Base-by-base conservation (phyloP, 352 stramenopile species). In the Pythium sp. region DNA sequence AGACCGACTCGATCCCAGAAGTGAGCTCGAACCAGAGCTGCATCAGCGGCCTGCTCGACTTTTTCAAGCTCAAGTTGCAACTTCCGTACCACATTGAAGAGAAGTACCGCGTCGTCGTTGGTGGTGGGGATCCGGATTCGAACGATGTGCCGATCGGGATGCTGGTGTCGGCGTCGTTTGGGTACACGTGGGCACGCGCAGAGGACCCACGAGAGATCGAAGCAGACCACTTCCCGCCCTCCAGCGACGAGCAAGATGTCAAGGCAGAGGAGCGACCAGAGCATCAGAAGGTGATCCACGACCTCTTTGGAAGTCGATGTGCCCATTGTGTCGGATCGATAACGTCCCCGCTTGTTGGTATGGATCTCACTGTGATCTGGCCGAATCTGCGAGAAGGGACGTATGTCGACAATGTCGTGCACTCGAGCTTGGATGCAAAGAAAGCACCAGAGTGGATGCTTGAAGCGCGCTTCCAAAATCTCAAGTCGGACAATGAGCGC, bases 331-430 rank as follows among this genome's bases (percentile, higher is more conserved):
- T 86, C 46, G 81, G 84, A 1, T 64, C 79, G 0, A 59, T 49
- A 7, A 67, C 56, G 34, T 88, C 76, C 51, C 83, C 87, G 47
- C 62, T 95, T 20, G 43, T 73, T 3, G 77, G 70, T 34, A 77
- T 95, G 59, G 72, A 90, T 54, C 73, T 95, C 20, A 86, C 76
- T 2, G 75, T 80, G 5, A 79, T 80, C 26, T 95, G 87, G 87
- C 80, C 82, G 0, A 86, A 86, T 41, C 67, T 95, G 36, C 76
- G 84, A 41, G 87, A 95, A 79, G 87, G 87, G 6, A 86, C 82
- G 6, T 95, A 91, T 49, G 87, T 95, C 4, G 87, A 95, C 70
- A 95, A 95, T 64, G 84, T 82, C 2, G 87, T 95, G 28, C 87
- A 95, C 56, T 93, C 87, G 49, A 93, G 85, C 1, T 67, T 95